Percentiles rank a stretch among this genome's conserved stretches.
Evolutionary conservation across 805 yeast genomes (phyloP).

Genomic region (Metschnikowia proteae): DNA sequence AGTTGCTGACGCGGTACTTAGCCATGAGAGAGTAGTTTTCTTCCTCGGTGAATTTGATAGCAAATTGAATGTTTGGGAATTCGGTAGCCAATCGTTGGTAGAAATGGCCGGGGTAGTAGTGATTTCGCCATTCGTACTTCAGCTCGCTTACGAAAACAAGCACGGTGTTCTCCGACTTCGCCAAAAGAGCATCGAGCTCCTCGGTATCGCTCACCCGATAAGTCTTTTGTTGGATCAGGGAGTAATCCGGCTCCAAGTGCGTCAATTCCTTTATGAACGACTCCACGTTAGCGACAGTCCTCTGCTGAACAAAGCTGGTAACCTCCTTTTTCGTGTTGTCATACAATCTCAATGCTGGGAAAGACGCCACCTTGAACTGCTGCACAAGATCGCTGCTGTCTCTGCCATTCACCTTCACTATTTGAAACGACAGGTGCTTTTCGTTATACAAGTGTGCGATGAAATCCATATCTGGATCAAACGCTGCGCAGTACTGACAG

Average conservation of each 20-base stretch:
- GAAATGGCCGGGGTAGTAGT: slow-evolving; percentile 32
- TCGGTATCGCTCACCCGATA: not conserved
- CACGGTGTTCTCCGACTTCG: not conserved
- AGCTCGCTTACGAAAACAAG: slow-evolving; percentile 13
- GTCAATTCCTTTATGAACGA: slow-evolving; percentile 11
- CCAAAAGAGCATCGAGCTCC: slow-evolving; percentile 4
- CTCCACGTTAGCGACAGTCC: slow-evolving; percentile 13
- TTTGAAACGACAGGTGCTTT: slow-evolving; percentile 23
- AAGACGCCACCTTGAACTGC: slow-evolving; percentile 40
- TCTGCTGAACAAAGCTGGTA: slow-evolving; percentile 29
- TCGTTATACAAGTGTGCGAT: slow-evolving; percentile 42
- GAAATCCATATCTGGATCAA: slow-evolving; percentile 34
- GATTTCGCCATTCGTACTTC: slow-evolving; percentile 29
- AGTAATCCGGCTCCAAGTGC: slow-evolving; percentile 4
- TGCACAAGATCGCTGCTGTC: slow-evolving; percentile 29
- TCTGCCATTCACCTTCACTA: slow-evolving; percentile 29
- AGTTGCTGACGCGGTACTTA: slow-evolving; percentile 28
- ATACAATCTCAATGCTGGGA: slow-evolving; percentile 49
- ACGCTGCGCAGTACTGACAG: slow-evolving; percentile 32
- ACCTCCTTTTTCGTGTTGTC: slow-evolving; percentile 39
- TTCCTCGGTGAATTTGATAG: slow-evolving; percentile 24
- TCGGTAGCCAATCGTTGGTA: slow-evolving; percentile 26
- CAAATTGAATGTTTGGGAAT: slow-evolving; percentile 18
- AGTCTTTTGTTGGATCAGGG: not conserved
- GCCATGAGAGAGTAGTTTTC: slow-evolving; percentile 20